Evolutionary conservation across 2,329 filamentous ascomycete species (phyloP).

Genomic region (Neocucurbitaria cava): DNA sequence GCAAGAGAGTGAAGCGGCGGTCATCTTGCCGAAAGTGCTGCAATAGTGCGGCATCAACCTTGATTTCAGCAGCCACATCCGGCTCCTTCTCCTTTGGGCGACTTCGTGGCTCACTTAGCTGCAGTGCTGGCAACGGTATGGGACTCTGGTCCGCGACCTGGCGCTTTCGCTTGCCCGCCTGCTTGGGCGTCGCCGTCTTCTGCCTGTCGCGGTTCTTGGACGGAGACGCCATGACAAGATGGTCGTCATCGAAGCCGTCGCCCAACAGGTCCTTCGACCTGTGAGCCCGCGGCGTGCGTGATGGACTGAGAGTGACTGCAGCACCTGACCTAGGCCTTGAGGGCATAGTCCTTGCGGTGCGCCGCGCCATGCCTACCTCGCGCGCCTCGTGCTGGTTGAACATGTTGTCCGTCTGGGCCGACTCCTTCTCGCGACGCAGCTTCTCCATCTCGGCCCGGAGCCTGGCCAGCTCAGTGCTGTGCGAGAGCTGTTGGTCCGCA

Average conservation of each 20-base stretch:
- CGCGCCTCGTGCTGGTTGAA: conserved; percentile 77
- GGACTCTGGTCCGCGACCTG: conserved; percentile 69
- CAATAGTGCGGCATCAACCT: conserved; percentile 41
- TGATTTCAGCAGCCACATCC: neutral
- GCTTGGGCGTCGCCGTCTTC: conserved; percentile 66
- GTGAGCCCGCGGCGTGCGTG: conserved; percentile 65
- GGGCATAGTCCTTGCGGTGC: conserved; percentile 47
- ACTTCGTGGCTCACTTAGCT: conserved; percentile 49
- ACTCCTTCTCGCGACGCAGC: conserved; percentile 69
- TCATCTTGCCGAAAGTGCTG: conserved; percentile 48
- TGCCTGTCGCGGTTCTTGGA: conserved; percentile 52
- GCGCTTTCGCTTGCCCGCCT: conserved; percentile 72
- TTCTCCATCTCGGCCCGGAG: conserved; percentile 70
- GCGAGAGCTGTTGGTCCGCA: conserved; percentile 66
- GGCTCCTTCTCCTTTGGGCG: conserved; percentile 49
- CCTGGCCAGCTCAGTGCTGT: conserved; percentile 68
- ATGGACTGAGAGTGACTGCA: conserved; percentile 34
- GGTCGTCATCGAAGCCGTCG: conserved; percentile 79
- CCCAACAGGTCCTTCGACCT: conserved; percentile 64
- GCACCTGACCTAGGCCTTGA: conserved; percentile 31
- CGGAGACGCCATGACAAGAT: conserved; percentile 63
- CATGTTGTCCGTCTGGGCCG: conserved; percentile 71
- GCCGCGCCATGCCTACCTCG: conserved; percentile 55
- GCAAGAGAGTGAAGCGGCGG: conserved; percentile 57
- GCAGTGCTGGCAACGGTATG: conserved; percentile 60